Conservation (phyloP, 345 rosid species). For the Eucalyptus regnans region DNA sequence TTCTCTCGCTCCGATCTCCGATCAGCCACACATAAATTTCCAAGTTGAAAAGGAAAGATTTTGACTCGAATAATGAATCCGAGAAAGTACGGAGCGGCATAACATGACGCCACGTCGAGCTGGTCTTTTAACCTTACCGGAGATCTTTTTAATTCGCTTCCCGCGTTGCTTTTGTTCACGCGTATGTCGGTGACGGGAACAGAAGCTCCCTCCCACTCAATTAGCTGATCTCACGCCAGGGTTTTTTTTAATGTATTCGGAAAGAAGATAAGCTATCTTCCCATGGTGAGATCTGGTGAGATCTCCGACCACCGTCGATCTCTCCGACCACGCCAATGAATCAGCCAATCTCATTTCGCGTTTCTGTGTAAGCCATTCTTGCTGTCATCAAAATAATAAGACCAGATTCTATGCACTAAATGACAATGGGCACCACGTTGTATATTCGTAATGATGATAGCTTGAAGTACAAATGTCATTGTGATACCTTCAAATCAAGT, state of each 20-base stretch:
- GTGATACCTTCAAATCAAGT: background rate
- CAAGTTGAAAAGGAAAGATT: background rate
- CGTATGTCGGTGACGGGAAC: background rate
- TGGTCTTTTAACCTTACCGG: background rate
- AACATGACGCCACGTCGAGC: background rate
- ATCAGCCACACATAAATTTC: background rate
- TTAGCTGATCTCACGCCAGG: background rate
- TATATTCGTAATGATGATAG: background rate
- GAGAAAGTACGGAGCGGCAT: background rate
- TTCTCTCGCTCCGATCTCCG: background rate
- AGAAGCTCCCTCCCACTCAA: background rate
- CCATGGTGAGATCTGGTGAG: background rate
- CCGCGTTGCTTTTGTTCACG: background rate
- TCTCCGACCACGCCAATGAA: background rate
- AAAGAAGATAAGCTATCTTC: background rate
- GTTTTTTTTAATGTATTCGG: background rate
- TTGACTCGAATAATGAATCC: background rate
- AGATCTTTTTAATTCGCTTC: background rate
- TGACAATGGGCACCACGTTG: background rate
- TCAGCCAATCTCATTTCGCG: background rate
- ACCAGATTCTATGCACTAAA: background rate
- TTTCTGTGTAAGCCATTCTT: background rate
- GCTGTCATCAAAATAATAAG: background rate
- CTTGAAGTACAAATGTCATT: background rate
- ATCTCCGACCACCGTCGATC: background rate